These are phyloP conservation scores for Bacterosira constricta DNA, from an alignment of 108 stramenopile genomes.

Conservation along the genomic window DNA sequence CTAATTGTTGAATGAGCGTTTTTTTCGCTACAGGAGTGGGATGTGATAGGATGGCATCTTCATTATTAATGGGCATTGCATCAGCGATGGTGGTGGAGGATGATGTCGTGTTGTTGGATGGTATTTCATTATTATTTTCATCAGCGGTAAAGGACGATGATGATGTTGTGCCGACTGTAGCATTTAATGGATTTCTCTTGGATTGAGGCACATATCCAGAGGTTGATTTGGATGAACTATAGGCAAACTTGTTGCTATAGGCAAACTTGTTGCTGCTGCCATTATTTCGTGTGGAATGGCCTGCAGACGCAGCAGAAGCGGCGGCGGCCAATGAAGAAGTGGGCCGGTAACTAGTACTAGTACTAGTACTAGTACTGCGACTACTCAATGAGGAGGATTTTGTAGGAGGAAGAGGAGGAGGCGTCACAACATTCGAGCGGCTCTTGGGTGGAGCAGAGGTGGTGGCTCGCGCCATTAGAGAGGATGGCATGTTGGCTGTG, in stretches of 20 bases:
- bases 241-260: background rate
- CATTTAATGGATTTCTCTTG: too few species aligned
- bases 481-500: too few species aligned
- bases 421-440: too few species aligned
- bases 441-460: too few species aligned
- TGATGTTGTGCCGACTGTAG: background rate
- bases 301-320: background rate
- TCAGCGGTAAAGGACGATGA: background rate
- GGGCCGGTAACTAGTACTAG: too few species aligned
- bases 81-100: background rate
- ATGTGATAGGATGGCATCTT: background rate
- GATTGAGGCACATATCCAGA: too few species aligned
- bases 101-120: background rate
- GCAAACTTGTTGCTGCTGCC: background rate
- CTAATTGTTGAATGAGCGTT: constrained; percentile 15
- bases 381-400: too few species aligned
- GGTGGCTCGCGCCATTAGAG: too few species aligned
- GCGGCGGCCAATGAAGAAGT: background rate
- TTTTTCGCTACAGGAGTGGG: background rate
- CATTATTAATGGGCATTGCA: too few species aligned
- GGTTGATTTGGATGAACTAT: background rate
- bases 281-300: background rate
- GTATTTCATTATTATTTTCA: background rate
- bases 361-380: too few species aligned
- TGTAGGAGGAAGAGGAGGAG: too few species aligned